Conservation (phyloP, 257 asterid genomes). For the Solanum pennellii region DNA sequence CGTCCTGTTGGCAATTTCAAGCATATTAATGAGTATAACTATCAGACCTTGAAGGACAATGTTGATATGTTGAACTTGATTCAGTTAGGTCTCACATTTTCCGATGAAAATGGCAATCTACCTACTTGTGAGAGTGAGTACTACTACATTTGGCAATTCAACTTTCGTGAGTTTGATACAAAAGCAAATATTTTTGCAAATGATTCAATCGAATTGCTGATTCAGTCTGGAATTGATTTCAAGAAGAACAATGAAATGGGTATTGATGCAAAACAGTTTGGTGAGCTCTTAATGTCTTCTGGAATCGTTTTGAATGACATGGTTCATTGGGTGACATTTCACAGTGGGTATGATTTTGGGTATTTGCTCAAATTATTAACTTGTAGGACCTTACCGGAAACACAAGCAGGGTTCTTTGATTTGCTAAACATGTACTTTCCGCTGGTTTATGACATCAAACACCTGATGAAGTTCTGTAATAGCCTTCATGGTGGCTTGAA, state of each 20-base stretch:
- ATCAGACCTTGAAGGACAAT: slow-evolving; percentile 4
- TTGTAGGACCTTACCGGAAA: slow-evolving; percentile 2
- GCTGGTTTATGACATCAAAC: not conserved
- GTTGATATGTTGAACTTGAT: slow-evolving; percentile 6
- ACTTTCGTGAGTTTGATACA: slow-evolving; percentile 2
- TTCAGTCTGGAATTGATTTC: slow-evolving; percentile 3
- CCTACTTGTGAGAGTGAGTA: slow-evolving; percentile 1
- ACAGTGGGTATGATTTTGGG: slow-evolving; percentile 5
- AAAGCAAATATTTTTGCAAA: not conserved
- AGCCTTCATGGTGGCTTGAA: slow-evolving; percentile 6
- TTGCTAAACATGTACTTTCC: slow-evolving; percentile 2
- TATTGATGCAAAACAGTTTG: not conserved
- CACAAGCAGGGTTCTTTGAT: not conserved
- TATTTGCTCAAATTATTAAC: slow-evolving; percentile 4
- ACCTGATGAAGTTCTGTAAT: slow-evolving; percentile 6
- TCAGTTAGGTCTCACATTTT: slow-evolving; percentile 4
- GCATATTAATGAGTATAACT: not conserved
- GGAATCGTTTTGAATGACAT: not conserved
- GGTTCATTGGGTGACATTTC: slow-evolving; percentile 5
- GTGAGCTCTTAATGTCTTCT: slow-evolving; percentile 2
- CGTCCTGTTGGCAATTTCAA: slow-evolving; percentile 7
- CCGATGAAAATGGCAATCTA: not conserved
- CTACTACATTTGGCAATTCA: slow-evolving; percentile 3
- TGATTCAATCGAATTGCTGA: slow-evolving; percentile 1
- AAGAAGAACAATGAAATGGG: slow-evolving; percentile 8